phyloP scores from a whole-genome alignment of 495 filamentous ascomycete genomes.

The Daldinia caldariorum region DNA sequence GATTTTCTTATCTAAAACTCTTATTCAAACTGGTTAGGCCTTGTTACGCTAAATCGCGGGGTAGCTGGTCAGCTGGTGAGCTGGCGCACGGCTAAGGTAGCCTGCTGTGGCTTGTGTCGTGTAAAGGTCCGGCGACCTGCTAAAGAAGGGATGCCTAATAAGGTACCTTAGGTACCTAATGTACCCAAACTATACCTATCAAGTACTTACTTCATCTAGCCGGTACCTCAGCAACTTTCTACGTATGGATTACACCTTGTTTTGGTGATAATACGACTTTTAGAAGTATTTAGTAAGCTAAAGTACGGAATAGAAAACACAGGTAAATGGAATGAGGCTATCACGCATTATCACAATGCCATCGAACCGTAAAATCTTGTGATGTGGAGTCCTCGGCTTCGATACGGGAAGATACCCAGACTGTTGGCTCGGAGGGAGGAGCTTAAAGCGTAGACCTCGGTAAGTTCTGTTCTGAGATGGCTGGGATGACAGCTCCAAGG shows the following conservation, averaged over 20 bases:
- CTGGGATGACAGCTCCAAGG: background rate
- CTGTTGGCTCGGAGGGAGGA: conserved; percentile 23
- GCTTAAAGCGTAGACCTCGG: conserved; percentile 33
- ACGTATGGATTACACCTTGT: background rate
- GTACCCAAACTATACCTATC: background rate
- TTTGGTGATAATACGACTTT: background rate
- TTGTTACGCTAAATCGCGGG: conserved; percentile 38
- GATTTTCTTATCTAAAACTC: conserved; percentile 8
- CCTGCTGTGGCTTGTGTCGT: conserved; percentile 7
- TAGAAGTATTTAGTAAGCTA: conserved; percentile 1
- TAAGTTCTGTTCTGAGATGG: conserved; percentile 27
- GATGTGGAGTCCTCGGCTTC: conserved; percentile 34
- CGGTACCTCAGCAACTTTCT: background rate
- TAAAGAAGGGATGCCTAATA: background rate
- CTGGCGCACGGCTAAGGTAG: background rate
- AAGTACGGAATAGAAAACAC: background rate
- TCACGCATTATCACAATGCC: conserved; percentile 20
- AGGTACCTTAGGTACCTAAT: background rate
- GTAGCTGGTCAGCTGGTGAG: conserved; percentile 12
- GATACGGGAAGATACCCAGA: conserved; percentile 31
- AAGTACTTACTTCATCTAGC: too few species aligned
- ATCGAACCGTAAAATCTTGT: conserved; percentile 22
- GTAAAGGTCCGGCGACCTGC: background rate
- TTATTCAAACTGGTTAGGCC: background rate
- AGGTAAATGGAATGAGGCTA: conserved; percentile 18